Base-by-base conservation (phyloP, 345 rosid genomes). In the Erodium maritimum region DNA sequence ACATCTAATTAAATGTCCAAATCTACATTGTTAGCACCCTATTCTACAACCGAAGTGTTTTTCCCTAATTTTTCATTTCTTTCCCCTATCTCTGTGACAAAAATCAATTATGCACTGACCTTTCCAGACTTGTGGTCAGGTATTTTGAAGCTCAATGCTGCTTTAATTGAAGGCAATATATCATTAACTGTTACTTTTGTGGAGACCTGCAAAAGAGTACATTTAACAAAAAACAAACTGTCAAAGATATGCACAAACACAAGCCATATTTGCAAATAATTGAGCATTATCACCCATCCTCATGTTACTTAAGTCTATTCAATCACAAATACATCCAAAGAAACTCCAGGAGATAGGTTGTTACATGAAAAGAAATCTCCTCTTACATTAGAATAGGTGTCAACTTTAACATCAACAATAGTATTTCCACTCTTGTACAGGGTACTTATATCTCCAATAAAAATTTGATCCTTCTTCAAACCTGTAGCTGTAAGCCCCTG, bases 121-220 rank as follows among this genome's bases (percentile, higher is more conserved):
- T 86, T 86, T 80, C 96, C 91, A 72, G 91, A 89, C 79, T 79
- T 86, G 70, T 89, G 89, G 79, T 89, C 91, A 50, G 96, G 96
- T 60, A 84, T 71, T 64, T 63, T 76, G 72, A 86, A 89, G 79
- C 91, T 82, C 56, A 82, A 61, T 42, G 77, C 74, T 58, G 75
- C 80, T 70, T 79, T 86, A 53, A 86, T 76, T 62, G 71, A 69
- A 23, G 87, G 87, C 63, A 82, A 61, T 48, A 79, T 59, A 64
- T 82, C 85, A 71, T 69, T 75, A 46, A 85, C 58, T 61, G 84
- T 88, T 58, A 88, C 81, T 75, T 82, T 88, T 14, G 94, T 76
- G 1, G 78, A 79, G 67, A 86, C 79, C 91, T 84, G 76, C 61
- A 65, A 23, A 71, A 29, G 37, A 29, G 37, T 29, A 29, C 5